These are phyloP conservation scores for Parietichytrium sp. DNA, from an alignment of 108 stramenopile species.

Conservation along the genomic window DNA sequence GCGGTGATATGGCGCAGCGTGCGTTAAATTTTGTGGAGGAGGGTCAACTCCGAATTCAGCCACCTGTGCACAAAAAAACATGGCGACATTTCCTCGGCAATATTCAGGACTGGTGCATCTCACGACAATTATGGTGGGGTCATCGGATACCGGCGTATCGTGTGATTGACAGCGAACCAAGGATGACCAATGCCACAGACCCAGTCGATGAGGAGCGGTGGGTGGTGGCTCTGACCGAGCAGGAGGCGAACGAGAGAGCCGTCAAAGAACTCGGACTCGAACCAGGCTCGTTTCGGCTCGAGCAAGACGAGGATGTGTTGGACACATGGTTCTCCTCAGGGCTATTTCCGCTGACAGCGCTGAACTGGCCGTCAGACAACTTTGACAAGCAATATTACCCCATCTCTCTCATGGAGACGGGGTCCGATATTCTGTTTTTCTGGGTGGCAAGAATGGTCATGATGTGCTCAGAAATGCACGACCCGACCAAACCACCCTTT, in stretches of 20 bases:
- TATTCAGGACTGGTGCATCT: constrained; percentile 94
- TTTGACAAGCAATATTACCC: constrained; percentile 76
- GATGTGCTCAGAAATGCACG: constrained; percentile 67
- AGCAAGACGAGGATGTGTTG: constrained; percentile 89
- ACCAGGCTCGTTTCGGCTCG: constrained; percentile 60
- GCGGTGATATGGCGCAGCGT: constrained; percentile 81
- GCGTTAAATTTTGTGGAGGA: constrained; percentile 79
- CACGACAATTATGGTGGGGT: constrained; percentile 95
- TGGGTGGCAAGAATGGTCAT: constrained; percentile 99
- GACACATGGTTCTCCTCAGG: constrained; percentile 98
- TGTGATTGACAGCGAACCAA: not conserved
- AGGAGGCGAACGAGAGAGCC: constrained; percentile 73
- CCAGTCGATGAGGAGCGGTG: constrained; percentile 68
- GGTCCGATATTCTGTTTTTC: constrained; percentile 98
- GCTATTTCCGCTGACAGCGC: constrained; percentile 93
- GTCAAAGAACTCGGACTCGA: constrained; percentile 57
- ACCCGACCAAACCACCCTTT: constrained; percentile 82
- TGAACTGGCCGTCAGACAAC: constrained; percentile 63
- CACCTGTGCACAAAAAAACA: constrained; percentile 78
- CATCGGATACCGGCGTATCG: constrained; percentile 88
- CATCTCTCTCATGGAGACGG: constrained; percentile 89
- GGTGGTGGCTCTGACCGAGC: constrained; percentile 79
- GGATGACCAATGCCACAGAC: not conserved
- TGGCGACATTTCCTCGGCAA: constrained; percentile 90
- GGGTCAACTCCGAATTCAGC: constrained; percentile 85